A percentile compares a stretch with the other conserved stretches of the same genome.
Evolutionary conservation across 306 rosid species (phyloP).

Genomic region (Abrus precatorius): DNA sequence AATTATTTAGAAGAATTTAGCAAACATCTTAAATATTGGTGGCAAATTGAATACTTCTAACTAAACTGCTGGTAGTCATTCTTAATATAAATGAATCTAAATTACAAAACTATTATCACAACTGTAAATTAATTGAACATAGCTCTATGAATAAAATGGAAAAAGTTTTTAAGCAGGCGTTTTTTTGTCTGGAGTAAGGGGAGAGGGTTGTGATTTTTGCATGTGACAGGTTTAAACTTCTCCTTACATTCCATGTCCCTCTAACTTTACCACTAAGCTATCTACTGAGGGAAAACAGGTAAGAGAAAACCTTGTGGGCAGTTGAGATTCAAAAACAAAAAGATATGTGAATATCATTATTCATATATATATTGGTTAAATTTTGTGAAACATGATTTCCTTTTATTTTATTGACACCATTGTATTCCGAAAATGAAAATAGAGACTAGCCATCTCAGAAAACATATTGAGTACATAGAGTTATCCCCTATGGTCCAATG

Average conservation of each 20-base stretch:
- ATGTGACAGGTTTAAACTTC: too few relatives aligned
- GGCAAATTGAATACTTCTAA: not conserved
- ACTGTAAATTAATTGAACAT: not conserved
- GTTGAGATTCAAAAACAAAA: slow-evolving; percentile 23
- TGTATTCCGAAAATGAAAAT: not conserved
- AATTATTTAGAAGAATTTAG: not conserved
- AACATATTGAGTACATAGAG: too few relatives aligned
- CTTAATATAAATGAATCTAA: not conserved
- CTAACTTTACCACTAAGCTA: too few relatives aligned
- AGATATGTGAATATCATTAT: not conserved
- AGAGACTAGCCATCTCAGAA: too few relatives aligned
- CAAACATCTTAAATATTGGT: not conserved
- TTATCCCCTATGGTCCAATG: too few relatives aligned
- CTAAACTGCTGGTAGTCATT: not conserved
- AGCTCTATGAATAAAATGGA: not conserved
- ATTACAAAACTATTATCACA: not conserved
- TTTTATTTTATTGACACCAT: not conserved
- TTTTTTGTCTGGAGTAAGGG: too few relatives aligned
- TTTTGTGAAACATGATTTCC: slow-evolving; percentile 1
- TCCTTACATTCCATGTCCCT: too few relatives aligned
- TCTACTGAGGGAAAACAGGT: not conserved
- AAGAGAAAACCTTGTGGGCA: not conserved
- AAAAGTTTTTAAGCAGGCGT: not conserved
- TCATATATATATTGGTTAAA: not conserved
- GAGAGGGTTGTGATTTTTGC: too few relatives aligned